Conservation (phyloP, 2,329 filamentous ascomycete species). For the Colletotrichum tamarilloi region DNA sequence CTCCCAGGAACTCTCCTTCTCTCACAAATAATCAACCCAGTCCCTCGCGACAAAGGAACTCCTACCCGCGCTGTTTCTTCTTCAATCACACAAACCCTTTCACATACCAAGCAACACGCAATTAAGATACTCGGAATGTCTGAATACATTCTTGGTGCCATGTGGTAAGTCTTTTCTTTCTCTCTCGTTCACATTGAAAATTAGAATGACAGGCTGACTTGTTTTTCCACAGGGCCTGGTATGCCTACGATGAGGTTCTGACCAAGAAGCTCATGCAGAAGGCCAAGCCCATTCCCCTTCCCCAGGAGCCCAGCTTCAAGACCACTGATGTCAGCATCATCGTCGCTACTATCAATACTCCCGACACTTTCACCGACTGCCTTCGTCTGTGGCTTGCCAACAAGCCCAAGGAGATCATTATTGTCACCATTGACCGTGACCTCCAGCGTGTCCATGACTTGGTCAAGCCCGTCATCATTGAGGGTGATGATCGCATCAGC, state of each 20-base stretch:
- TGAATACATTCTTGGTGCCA: not conserved
- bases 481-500: conserved; percentile 24
- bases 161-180: conserved; percentile 12
- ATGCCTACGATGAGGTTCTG: conserved; percentile 17
- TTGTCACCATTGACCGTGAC: conserved; percentile 39
- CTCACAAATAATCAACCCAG: not conserved
- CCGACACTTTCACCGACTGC: conserved; percentile 35
- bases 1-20: not conserved
- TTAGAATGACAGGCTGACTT: not conserved
- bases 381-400: conserved; percentile 40
- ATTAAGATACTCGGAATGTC: not conserved
- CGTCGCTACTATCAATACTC: conserved; percentile 41
- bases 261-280: not conserved
- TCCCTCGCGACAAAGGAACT: not conserved
- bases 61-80: no score
- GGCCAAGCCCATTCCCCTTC: conserved; percentile 14
- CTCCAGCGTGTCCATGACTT: conserved; percentile 23
- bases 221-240: conserved; percentile 1
- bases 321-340: conserved; percentile 41
- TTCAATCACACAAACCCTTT: not conserved
- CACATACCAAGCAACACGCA: not conserved
- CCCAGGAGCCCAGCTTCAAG: conserved; percentile 4
- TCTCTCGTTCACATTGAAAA: not conserved
- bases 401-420: conserved; percentile 41
- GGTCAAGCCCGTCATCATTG: not conserved